These are phyloP conservation scores for Triticum timopheevii DNA, from an alignment of 176 grass and related monocot genomes.

Conservation along the genomic window DNA sequence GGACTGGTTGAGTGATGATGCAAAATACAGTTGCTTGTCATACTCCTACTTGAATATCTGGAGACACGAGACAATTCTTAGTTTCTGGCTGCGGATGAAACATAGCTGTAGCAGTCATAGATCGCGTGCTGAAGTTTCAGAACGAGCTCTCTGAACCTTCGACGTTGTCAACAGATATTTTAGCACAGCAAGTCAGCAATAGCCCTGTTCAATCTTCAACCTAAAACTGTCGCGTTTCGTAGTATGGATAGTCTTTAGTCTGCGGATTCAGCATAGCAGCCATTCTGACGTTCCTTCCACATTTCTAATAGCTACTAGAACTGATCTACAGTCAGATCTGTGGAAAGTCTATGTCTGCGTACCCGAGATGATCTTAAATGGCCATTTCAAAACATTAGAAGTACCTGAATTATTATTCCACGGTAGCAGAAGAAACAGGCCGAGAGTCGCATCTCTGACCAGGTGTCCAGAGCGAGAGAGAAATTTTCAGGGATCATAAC, in stretches of 20 bases:
- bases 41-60: background rate
- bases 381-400: background rate
- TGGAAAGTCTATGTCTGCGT: background rate
- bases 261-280: too few species aligned
- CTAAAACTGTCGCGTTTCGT: too few species aligned
- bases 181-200: too few species aligned
- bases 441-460: background rate
- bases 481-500: background rate
- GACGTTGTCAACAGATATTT: conserved; percentile 20
- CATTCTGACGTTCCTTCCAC: background rate
- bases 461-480: background rate
- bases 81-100: background rate
- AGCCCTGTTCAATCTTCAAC: too few species aligned
- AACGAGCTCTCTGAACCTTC: background rate
- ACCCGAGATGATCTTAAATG: background rate
- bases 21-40: conserved; percentile 27
- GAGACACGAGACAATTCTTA: background rate
- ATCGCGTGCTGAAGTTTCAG: background rate
- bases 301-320: background rate
- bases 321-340: background rate
- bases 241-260: too few species aligned
- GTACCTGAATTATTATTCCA: background rate
- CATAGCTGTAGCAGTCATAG: background rate
- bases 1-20: background rate
- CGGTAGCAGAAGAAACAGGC: background rate